Evolutionary conservation across 2,329 filamentous ascomycete species (phyloP).

Genomic region (Neofusicoccum parvum): DNA sequence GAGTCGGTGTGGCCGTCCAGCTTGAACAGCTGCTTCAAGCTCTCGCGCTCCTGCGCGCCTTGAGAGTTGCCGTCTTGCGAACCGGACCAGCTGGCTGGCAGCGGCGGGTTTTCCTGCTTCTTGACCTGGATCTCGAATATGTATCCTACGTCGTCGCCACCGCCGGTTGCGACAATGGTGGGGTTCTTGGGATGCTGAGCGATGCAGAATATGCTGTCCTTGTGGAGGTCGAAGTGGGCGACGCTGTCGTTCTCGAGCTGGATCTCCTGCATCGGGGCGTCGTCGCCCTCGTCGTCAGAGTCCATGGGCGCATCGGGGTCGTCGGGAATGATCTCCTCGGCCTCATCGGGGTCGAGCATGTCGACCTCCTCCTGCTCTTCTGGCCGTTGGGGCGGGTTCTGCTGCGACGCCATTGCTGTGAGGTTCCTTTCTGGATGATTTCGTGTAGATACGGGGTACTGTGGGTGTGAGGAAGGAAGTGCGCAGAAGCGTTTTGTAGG

Average conservation of each 20-base stretch:
- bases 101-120: conserved; percentile 46
- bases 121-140: conserved; percentile 70
- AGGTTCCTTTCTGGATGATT: neutral
- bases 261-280: conserved; percentile 66
- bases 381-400: conserved; percentile 22
- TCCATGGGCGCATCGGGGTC: conserved; percentile 77
- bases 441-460: neutral
- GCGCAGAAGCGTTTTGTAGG: neutral
- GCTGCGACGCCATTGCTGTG: conserved; percentile 24
- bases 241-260: conserved; percentile 86
- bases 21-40: conserved; percentile 68
- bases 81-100: conserved; percentile 75
- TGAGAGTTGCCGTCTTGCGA: conserved; percentile 36
- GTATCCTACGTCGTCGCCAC: conserved; percentile 83
- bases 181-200: conserved; percentile 84
- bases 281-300: conserved; percentile 61
- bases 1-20: conserved; percentile 92
- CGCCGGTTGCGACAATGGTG: conserved; percentile 82
- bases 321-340: conserved; percentile 70
- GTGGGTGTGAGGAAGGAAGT: neutral
- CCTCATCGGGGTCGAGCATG: conserved; percentile 76
- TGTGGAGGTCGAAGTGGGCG: conserved; percentile 88
- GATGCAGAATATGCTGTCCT: conserved; percentile 91
- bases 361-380: conserved; percentile 62
- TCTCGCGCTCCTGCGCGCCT: conserved; percentile 56